A percentile compares a stretch with the other conserved stretches of the same genome.
These are phyloP conservation scores for Tolypocladium sp. DNA, from an alignment of 2,329 filamentous ascomycete species.

Conservation along the genomic window DNA sequence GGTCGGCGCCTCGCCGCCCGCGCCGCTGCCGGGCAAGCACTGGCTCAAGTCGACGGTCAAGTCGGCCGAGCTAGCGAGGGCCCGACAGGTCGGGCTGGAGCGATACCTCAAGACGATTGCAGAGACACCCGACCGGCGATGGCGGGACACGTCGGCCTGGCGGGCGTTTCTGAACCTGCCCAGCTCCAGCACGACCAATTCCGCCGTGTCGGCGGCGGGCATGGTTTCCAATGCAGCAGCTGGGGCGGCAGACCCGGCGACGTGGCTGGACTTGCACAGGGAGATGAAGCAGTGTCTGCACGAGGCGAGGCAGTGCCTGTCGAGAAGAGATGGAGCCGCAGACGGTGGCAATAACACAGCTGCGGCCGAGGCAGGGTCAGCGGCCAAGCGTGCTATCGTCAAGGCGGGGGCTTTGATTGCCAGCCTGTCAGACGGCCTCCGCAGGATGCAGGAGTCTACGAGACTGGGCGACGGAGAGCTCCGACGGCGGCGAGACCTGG, in stretches of 20 bases:
- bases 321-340: conserved; percentile 49
- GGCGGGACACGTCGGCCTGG: conserved; percentile 67
- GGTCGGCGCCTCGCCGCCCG: conserved; percentile 55
- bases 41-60: conserved; percentile 69
- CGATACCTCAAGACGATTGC: conserved; percentile 65
- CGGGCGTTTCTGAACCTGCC: conserved; percentile 65
- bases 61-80: conserved; percentile 60
- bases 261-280: conserved; percentile 69
- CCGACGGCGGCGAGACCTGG: conserved; percentile 58
- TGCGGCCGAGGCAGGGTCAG: conserved; percentile 54
- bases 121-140: conserved; percentile 62
- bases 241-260: conserved; percentile 48
- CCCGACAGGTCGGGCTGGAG: conserved; percentile 60
- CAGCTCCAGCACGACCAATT: conserved; percentile 35
- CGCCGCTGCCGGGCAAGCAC: conserved; percentile 60
- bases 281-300: conserved; percentile 57
- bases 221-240: conserved; percentile 28
- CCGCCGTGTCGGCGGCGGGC: conserved; percentile 36
- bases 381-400: conserved; percentile 66
- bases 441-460: conserved; percentile 41
- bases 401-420: conserved; percentile 56
- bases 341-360: conserved; percentile 30
- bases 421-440: conserved; percentile 57
- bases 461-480: conserved; percentile 67
- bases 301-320: conserved; percentile 62